phyloP scores from a whole-genome alignment of 2,329 filamentous ascomycete genomes.

The Pestalotiopsis sp. region DNA sequence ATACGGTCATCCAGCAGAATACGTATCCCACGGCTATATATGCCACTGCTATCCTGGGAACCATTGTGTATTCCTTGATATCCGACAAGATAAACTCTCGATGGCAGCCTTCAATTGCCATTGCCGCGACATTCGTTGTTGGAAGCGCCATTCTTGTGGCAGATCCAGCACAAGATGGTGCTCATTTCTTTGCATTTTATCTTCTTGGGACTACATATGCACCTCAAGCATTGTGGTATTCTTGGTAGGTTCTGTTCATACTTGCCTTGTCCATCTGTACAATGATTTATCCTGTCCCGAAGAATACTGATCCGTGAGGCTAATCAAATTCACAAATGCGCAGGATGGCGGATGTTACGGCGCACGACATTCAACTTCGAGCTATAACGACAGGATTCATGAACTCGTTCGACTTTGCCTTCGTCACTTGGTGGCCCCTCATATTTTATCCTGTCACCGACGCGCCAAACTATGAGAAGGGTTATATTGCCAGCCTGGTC shows the following conservation, averaged over 20 bases:
- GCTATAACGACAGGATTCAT: constrained; percentile 47
- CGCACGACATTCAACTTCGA: constrained; percentile 40
- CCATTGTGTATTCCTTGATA: constrained; percentile 40
- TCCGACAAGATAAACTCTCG: constrained; percentile 45
- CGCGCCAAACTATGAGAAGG: constrained; percentile 39
- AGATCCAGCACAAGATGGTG: constrained; percentile 32
- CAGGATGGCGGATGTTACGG: constrained; percentile 43
- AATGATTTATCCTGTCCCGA: not conserved
- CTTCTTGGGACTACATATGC: constrained; percentile 46
- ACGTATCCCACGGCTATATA: constrained; percentile 46
- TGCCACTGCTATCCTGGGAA: constrained; percentile 43
- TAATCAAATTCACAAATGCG: not conserved
- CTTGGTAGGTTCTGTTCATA: constrained; percentile 29
- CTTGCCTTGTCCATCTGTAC: not conserved
- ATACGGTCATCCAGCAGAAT: constrained; percentile 45
- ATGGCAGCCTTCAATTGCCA: constrained; percentile 44
- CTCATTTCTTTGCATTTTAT: constrained; percentile 47
- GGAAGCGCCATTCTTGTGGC: constrained; percentile 40
- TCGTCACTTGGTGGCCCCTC: constrained; percentile 43
- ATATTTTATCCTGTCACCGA: constrained; percentile 43
- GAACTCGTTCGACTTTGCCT: constrained; percentile 46
- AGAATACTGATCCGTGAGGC: not conserved
- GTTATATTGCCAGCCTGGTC: constrained; percentile 41
- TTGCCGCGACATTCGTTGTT: constrained; percentile 44
- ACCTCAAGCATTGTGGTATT: constrained; percentile 48